These are phyloP conservation scores for Irpex lacteus DNA, from an alignment of 1,284 basidiomycete species.

Conservation along the genomic window DNA sequence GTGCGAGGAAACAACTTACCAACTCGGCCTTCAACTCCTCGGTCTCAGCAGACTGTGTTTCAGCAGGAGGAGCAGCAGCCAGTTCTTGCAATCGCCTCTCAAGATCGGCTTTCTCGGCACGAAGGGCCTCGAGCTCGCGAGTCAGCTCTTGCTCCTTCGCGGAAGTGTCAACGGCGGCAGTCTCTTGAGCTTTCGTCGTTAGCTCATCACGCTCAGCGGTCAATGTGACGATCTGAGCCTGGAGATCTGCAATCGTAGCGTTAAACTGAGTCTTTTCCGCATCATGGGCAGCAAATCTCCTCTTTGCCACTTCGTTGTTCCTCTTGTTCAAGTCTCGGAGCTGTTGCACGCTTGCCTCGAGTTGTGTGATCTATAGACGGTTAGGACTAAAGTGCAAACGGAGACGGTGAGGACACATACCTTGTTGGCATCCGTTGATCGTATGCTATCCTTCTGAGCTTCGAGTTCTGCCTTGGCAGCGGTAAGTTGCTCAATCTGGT, in stretches of 20 bases:
- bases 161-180: slow-evolving; percentile 13
- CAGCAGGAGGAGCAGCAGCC: slow-evolving; percentile 5
- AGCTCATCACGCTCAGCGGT: slow-evolving; percentile 33
- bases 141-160: slow-evolving; percentile 22
- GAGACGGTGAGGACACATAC: neutral
- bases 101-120: slow-evolving; percentile 41
- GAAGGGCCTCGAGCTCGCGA: slow-evolving; percentile 37
- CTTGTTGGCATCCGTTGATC: slow-evolving; percentile 1
- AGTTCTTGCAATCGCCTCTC: slow-evolving; percentile 35
- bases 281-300: slow-evolving; percentile 28
- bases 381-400: neutral
- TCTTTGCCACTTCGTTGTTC: slow-evolving; percentile 32
- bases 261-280: slow-evolving; percentile 38
- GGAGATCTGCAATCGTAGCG: slow-evolving; percentile 23
- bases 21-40: slow-evolving; percentile 28
- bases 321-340: slow-evolving; percentile 29
- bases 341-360: slow-evolving; percentile 21
- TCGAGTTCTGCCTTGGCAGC: slow-evolving; percentile 20
- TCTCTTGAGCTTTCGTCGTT: slow-evolving; percentile 20
- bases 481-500: slow-evolving; percentile 58
- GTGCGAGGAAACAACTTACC: slow-evolving; percentile 33
- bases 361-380: slow-evolving; percentile 12
- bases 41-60: neutral
- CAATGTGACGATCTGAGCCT: slow-evolving; percentile 23
- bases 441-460: neutral